Percentiles rank a stretch among this genome's conserved stretches.
These are phyloP conservation scores for Lichtheimia hyalospora DNA, from an alignment of 371 early-diverging fungal species.

Conservation along the genomic window DNA sequence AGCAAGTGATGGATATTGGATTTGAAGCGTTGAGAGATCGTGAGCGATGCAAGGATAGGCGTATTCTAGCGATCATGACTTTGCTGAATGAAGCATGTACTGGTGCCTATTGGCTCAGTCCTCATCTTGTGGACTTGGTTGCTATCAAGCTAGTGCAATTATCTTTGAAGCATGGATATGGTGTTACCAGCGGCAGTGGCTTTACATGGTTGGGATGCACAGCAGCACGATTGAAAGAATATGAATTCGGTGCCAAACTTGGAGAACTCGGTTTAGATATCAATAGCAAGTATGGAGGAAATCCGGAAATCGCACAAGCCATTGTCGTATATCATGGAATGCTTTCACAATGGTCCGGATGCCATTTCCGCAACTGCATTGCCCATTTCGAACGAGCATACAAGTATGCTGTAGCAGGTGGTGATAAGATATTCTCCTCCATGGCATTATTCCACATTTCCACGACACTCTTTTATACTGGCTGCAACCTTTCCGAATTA, in stretches of 20 bases:
- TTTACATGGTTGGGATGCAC: conserved; percentile 41
- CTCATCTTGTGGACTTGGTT: conserved; percentile 31
- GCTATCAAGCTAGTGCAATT: conserved; percentile 35
- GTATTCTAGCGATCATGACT: conserved; percentile 31
- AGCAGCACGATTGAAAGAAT: conserved; percentile 31
- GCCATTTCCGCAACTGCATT: conserved; percentile 30
- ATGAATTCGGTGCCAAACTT: conserved; percentile 29
- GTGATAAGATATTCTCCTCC: conserved; percentile 39
- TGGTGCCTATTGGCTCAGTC: conserved; percentile 43
- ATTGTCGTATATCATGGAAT: conserved; percentile 34
- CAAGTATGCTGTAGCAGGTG: conserved; percentile 40
- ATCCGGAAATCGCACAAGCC: conserved; percentile 41
- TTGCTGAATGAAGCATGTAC: conserved; percentile 39
- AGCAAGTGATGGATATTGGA: conserved; percentile 18
- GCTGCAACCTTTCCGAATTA: conserved; percentile 33
- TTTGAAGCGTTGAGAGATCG: conserved; percentile 17
- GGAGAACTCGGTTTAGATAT: conserved; percentile 38
- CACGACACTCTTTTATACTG: conserved; percentile 31
- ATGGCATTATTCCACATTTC: conserved; percentile 40
- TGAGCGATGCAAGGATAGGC: conserved; percentile 21
- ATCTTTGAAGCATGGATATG: conserved; percentile 35
- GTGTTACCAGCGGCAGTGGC: conserved; percentile 37
- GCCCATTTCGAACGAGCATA: conserved; percentile 39
- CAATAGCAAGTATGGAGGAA: conserved; percentile 36
- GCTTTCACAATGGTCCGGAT: conserved; percentile 37